Percentiles rank a stretch among this genome's conserved stretches.
These are phyloP conservation scores for Sarocladiaceae sp. DNA, from an alignment of 2,329 filamentous ascomycete genomes.

Conservation along the genomic window DNA sequence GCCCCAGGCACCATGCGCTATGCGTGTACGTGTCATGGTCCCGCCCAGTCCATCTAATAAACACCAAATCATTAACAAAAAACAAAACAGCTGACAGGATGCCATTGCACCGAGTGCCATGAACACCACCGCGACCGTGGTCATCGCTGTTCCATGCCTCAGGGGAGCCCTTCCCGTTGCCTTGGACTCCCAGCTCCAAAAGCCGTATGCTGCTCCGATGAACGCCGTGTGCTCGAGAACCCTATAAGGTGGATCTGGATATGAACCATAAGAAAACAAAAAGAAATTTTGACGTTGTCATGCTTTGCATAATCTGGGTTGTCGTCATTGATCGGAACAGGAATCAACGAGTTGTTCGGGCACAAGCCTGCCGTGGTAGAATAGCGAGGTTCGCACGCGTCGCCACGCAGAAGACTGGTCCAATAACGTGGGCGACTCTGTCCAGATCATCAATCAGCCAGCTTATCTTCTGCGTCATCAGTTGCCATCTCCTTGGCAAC, in stretches of 20 bases:
- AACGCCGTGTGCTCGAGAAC: constrained; percentile 4
- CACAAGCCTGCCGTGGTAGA: too few relatives aligned
- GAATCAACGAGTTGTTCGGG: too few relatives aligned
- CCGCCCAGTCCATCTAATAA: background rate
- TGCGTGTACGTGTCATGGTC: constrained; percentile 16
- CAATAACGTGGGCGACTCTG: too few relatives aligned
- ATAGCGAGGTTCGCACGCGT: too few relatives aligned
- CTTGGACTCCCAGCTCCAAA: constrained; percentile 4
- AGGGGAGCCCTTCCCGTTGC: background rate
- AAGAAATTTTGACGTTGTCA: background rate
- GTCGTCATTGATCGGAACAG: too few relatives aligned
- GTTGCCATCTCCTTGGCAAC: background rate
- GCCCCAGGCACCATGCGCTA: constrained; percentile 11
- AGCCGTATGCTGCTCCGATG: background rate
- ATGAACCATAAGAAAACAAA: background rate
- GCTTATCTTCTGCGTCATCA: background rate
- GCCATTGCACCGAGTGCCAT: background rate
- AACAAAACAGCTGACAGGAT: constrained; percentile 3
- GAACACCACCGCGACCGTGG: background rate
- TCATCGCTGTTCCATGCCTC: background rate
- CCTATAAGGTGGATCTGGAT: background rate
- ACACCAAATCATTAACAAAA: constrained; percentile 2
- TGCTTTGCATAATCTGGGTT: background rate
- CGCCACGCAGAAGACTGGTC: too few relatives aligned
- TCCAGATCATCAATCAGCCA: too few relatives aligned